Conservation (phyloP, 2,329 filamentous ascomycete species). For the Verticillium zaregamsianum region DNA sequence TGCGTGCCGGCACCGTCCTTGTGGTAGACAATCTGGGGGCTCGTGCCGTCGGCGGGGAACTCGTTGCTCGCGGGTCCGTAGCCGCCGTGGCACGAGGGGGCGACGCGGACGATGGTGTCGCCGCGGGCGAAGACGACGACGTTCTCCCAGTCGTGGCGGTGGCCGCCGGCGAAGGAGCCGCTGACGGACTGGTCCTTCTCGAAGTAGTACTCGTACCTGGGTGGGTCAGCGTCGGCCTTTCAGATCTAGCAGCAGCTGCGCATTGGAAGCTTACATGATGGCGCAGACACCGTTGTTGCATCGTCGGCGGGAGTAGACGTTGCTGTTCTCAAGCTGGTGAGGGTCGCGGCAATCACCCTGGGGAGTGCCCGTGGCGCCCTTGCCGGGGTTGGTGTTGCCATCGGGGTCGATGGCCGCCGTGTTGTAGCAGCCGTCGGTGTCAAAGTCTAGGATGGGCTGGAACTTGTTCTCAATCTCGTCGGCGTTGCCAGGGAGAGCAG, state of each 20-base stretch:
- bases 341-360: slow-evolving; percentile 20
- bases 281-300: slow-evolving; percentile 29
- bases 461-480: slow-evolving; percentile 26
- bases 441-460: slow-evolving; percentile 34
- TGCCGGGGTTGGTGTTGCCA: slow-evolving; percentile 25
- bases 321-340: slow-evolving; percentile 24
- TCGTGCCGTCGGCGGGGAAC: slow-evolving; percentile 15
- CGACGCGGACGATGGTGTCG: slow-evolving; percentile 19
- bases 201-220: slow-evolving; percentile 40
- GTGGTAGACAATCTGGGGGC: slow-evolving; percentile 22
- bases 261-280: slow-evolving; percentile 18
- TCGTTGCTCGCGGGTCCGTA: slow-evolving; percentile 18
- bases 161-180: slow-evolving; percentile 24
- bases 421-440: slow-evolving; percentile 38
- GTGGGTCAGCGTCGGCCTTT: background rate
- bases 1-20: slow-evolving; percentile 23
- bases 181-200: slow-evolving; percentile 33
- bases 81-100: slow-evolving; percentile 21
- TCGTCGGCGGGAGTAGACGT: slow-evolving; percentile 24
- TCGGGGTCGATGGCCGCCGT: slow-evolving; percentile 37
- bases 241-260: background rate
- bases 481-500: slow-evolving; percentile 26
- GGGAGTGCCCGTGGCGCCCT: slow-evolving; percentile 17
- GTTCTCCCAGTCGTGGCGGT: slow-evolving; percentile 36
- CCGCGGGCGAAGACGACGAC: slow-evolving; percentile 24